Evolutionary conservation across 768 basidiomycete species (phyloP), one percentile per base, ranked within the genome.

Genomic region (Chalciporus pseudorubinellus): DNA sequence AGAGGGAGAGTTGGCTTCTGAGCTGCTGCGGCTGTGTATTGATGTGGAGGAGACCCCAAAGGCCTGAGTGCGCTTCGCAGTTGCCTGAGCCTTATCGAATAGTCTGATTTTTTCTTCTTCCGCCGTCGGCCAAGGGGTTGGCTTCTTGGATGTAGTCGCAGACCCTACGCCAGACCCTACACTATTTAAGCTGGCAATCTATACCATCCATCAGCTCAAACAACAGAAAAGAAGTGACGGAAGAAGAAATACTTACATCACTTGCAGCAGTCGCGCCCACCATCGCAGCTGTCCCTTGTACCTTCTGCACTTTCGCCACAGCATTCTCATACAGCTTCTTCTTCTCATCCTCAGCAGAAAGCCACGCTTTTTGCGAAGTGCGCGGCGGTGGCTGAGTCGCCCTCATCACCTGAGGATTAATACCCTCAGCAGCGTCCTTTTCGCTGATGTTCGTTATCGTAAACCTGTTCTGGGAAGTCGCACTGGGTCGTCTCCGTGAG

Each of bases 51-150:
- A 62, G 13, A 65, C 59, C 1, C 67, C 73, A 19, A 50, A 59
- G 6, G 75, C 79, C 60, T 86, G 87, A 5, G 78, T 78, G 46
- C 74, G 76, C 49, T 73, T 75, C 2, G 82, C 89, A n/a, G 78
- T 83, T 1, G 77, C 80, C 60, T 84, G 83, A 0, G 89, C 88
- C 44, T 81, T 65, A 44, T 85, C 74, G 66, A 78, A 90, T n/a
- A 89, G 63, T n/a, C 78, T 74, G 1, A 77, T 68, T 59, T 92
- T 92, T 64, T 92, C 90, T 49, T 83, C 80, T 67, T 90, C 89
- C 0, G 91, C 87, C 1, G 84, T 77, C 7, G 73, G 73, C 87
- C 86, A 91, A 18, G 61, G 42, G 3, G 59, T 3, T 0, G 52
- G 42, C 20, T 56, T 59, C 51, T 66, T 66, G 46, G 55, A 44